Evolutionary conservation across 2,329 filamentous ascomycete genomes (phyloP).

Genomic region (Biscogniauxia marginata): DNA sequence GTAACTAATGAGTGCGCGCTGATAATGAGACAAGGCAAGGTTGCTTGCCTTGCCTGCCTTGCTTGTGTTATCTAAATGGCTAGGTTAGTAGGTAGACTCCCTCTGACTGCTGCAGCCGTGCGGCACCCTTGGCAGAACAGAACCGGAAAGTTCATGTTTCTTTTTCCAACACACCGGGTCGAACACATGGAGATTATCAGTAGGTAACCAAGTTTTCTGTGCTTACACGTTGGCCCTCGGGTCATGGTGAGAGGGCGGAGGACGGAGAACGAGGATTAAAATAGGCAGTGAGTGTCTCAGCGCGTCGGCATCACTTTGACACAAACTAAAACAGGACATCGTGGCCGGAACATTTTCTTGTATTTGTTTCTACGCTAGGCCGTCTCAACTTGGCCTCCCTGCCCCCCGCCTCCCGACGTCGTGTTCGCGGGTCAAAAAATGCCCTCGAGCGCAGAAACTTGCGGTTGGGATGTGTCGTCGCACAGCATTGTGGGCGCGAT

Average conservation of each 20-base stretch:
- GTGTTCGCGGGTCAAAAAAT: background rate
- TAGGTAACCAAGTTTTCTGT: too few species aligned
- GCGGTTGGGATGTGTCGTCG: background rate
- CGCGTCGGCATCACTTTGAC: background rate
- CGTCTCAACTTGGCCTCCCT: background rate
- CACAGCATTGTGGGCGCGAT: background rate
- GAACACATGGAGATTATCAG: too few species aligned
- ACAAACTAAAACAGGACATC: background rate
- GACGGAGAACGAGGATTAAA: too few species aligned
- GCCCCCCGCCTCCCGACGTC: background rate
- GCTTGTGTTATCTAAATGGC: background rate
- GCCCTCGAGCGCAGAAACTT: background rate
- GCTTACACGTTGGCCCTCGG: too few species aligned
- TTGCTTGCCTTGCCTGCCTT: background rate
- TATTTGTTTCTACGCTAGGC: background rate
- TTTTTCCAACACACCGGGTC: background rate
- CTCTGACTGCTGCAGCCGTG: background rate
- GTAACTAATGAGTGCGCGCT: background rate
- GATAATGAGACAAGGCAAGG: background rate
- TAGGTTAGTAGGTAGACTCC: too few species aligned
- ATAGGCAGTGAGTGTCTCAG: background rate
- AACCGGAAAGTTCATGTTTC: background rate
- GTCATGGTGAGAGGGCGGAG: too few species aligned
- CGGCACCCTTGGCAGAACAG: background rate
- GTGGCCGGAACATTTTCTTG: background rate